A percentile compares a stretch with the other conserved stretches of the same genome.
phyloP scores from a whole-genome alignment of 768 basidiomycete genomes.

The Paxillus involutus region DNA sequence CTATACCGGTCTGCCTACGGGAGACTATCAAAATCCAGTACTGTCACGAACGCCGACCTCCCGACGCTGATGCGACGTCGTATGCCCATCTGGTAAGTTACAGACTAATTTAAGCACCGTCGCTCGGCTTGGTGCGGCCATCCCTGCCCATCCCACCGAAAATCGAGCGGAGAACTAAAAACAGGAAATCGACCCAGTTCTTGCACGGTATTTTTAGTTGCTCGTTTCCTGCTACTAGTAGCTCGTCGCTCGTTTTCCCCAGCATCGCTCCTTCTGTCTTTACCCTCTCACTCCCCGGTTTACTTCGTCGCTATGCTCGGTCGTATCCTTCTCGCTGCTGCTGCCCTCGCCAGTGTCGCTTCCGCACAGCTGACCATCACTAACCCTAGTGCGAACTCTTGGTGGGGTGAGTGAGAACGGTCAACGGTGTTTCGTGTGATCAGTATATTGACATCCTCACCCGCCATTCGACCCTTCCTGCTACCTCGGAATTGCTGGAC shows the following conservation, averaged over 20 bases:
- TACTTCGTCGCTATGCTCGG: constrained; percentile 29
- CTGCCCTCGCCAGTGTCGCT: constrained; percentile 38
- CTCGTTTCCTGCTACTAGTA: constrained; percentile 5
- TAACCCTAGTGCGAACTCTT: constrained; percentile 42
- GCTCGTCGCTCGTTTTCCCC: constrained; percentile 26
- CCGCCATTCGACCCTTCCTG: neutral
- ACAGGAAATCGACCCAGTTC: neutral
- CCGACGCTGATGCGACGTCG: too few species aligned
- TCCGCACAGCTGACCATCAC: constrained; percentile 46
- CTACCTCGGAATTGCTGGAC: too few species aligned
- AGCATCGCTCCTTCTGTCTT: constrained; percentile 13
- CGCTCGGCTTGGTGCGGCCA: too few species aligned
- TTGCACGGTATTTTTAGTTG: constrained; percentile 3
- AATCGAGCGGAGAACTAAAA: constrained; percentile 27
- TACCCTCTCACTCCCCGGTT: neutral
- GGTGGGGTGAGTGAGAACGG: constrained; percentile 57
- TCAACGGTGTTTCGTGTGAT: neutral
- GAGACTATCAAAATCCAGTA: too few species aligned
- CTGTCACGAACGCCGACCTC: too few species aligned
- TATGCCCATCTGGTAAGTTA: too few species aligned
- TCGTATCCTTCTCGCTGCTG: constrained; percentile 34
- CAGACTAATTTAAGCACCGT: too few species aligned
- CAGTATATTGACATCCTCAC: neutral
- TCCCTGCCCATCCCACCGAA: too few species aligned
- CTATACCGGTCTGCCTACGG: too few species aligned